Base-by-base conservation (phyloP, 106 monocot species). In the Cymbidium sinense region DNA sequence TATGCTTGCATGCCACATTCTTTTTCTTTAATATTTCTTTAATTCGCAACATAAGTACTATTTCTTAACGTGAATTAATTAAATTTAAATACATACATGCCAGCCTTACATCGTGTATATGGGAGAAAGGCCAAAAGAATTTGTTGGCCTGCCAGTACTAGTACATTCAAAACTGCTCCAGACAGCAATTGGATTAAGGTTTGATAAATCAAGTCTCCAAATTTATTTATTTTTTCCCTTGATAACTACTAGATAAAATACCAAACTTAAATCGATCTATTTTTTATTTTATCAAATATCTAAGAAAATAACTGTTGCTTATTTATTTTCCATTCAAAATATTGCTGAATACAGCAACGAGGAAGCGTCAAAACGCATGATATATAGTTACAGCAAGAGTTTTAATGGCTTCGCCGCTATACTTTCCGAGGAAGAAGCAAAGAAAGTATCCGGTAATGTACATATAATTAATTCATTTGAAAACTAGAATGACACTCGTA, bases 361-460 rank as follows among this genome's bases (percentile, higher is more conserved):
- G 41, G 44, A 43, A 21, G 75, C 76, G 23, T 50, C 75, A 13
- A 54, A 76, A 20, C 23, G 15, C 18, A 43, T 82, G 74, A 12
- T 81, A 13, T 39, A 43, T 52, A 79, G 76, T 50, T 85, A 85
- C 52, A 82, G 30, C 35, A 81, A 76, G 79, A 81, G 82, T 33
- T 78, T 85, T 65, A 78, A 85, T 71, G 85, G 78, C 34, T 82
- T 85, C 33, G 85, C 82, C 4, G 81, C 82, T 0, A 55, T 61
- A 31, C 81, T 85, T 3, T 34, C 78, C 0, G 61, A 43, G 4
- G 71, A 78, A 39, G 82, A 85, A 70, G 54, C 41, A 11, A 50
- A 70, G 27, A 69, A 43, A 23, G 33, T 85, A n/a, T 64, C 77
- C 12, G 36, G 84, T 77, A 81, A 76, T 23, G 23, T 23, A 58